A percentile compares a stretch with the other conserved stretches of the same genome.
These are phyloP conservation scores for Naganishia vishniacii DNA, from an alignment of 768 basidiomycete species.

Conservation along the genomic window DNA sequence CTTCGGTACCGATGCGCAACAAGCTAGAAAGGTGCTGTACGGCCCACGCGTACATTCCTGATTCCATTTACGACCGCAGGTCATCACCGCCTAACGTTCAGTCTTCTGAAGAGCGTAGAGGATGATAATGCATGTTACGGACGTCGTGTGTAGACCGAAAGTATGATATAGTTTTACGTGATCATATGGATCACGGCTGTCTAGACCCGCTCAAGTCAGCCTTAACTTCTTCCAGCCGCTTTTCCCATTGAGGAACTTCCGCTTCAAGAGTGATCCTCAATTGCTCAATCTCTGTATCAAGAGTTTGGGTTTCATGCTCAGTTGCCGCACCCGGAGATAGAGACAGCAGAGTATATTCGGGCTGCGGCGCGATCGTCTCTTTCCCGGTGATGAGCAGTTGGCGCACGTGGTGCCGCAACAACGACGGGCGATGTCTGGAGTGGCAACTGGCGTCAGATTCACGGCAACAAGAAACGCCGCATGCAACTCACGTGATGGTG, in stretches of 20 bases:
- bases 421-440: slow-evolving; percentile 60
- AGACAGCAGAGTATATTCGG: slow-evolving; percentile 34
- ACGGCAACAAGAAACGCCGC: background rate
- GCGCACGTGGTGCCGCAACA: slow-evolving; percentile 71
- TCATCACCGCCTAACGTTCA: too few species aligned
- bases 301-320: too few species aligned
- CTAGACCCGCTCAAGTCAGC: background rate
- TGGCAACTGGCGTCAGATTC: slow-evolving; percentile 36
- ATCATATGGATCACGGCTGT: background rate
- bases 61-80: background rate
- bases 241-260: slow-evolving; percentile 71
- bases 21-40: background rate
- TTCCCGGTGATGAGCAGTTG: slow-evolving; percentile 21
- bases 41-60: slow-evolving; percentile 1
- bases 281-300: slow-evolving; percentile 66
- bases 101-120: too few species aligned
- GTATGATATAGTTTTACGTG: background rate
- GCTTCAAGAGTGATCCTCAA: slow-evolving; percentile 60
- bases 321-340: too few species aligned
- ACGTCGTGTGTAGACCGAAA: background rate
- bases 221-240: slow-evolving; percentile 51
- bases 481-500: slow-evolving; percentile 63
- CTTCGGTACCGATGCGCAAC: slow-evolving; percentile 13
- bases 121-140: background rate
- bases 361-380: slow-evolving; percentile 4